Evolutionary conservation across 176 grass and related monocot genomes (phyloP).

Genomic region (Puya raimondii): DNA sequence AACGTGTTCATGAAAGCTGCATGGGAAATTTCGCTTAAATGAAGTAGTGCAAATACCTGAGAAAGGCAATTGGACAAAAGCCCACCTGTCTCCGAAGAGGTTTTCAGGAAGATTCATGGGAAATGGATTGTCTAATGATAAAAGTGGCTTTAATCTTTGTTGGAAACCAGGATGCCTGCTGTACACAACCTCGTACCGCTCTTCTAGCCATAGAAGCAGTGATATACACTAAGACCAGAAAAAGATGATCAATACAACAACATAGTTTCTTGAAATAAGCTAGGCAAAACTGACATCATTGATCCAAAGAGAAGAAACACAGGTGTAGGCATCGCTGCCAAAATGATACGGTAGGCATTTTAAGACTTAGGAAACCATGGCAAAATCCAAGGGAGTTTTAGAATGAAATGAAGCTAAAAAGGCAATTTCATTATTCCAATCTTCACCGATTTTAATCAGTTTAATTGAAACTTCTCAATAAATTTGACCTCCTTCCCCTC

Average conservation of each 20-base stretch:
- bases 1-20: not conserved
- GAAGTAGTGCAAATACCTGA: slow-evolving; percentile 31
- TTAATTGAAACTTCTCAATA: no score
- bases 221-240: slow-evolving; percentile 51
- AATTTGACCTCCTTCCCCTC: no score
- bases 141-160: slow-evolving; percentile 64
- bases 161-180: slow-evolving; percentile 75
- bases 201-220: slow-evolving; percentile 74
- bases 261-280: not conserved
- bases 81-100: slow-evolving; percentile 89
- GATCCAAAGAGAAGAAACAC: not conserved
- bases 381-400: no score
- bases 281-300: not conserved
- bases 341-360: no score
- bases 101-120: slow-evolving; percentile 80
- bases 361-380: no score
- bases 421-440: no score
- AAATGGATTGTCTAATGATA: slow-evolving; percentile 91
- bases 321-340: not conserved
- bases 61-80: slow-evolving; percentile 91
- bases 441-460: no score
- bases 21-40: not conserved
- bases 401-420: no score
- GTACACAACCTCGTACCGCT: slow-evolving; percentile 89
- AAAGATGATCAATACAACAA: slow-evolving; percentile 4